Evolutionary conservation across 305 asterid genomes (phyloP).

Genomic region (Fraxinus ornus): DNA sequence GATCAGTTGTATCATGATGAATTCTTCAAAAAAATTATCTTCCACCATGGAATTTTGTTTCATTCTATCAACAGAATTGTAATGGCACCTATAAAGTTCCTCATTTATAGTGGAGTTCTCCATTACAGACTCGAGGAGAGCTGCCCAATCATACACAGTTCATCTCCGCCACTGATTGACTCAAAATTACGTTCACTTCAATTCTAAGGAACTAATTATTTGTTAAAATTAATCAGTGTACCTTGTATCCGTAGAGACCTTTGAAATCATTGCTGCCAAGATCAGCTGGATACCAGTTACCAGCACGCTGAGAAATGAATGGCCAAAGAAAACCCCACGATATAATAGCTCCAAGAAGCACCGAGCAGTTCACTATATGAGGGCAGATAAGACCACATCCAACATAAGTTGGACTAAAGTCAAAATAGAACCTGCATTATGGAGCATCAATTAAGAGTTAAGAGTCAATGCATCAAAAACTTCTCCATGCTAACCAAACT

Average conservation of each 20-base stretch:
- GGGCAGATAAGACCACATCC: conserved; percentile 98
- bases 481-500: conserved; percentile 13
- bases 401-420: conserved; percentile 89
- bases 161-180: not conserved
- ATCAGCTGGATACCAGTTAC: conserved; percentile 88
- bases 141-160: not conserved
- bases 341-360: conserved; percentile 87
- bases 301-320: conserved; percentile 65
- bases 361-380: conserved; percentile 89
- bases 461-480: conserved; percentile 21
- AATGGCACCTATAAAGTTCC: not conserved
- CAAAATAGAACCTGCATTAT: conserved; percentile 84
- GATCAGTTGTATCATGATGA: not conserved
- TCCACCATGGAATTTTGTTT: not conserved
- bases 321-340: conserved; percentile 99
- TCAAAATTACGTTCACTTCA: not conserved
- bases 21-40: not conserved
- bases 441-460: conserved; percentile 19
- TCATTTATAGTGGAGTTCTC: not conserved
- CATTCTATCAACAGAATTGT: not conserved
- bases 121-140: not conserved
- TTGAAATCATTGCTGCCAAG: conserved; percentile 88
- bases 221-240: conserved; percentile 25
- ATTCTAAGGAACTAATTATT: not conserved
- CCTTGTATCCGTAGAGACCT: conserved; percentile 95